Evolutionary conservation across 1,139 yeast genomes (phyloP), one percentile per base, ranked within the genome.

Genomic region (Scheffersomyces lignicola): DNA sequence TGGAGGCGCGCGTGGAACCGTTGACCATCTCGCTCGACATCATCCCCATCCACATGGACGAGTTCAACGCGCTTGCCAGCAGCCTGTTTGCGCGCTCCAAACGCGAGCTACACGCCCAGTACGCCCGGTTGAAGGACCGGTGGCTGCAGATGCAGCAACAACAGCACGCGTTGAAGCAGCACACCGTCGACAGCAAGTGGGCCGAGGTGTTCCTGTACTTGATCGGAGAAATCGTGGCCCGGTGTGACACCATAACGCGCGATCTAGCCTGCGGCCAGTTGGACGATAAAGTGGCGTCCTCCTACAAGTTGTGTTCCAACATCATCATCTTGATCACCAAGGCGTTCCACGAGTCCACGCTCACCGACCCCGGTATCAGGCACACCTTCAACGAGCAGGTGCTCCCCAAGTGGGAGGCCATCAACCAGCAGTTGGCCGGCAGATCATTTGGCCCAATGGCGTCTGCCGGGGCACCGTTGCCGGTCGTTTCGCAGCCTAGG

Each of bases 1-100:
- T 71, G 7, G 63, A 61, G 18, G 44, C 59, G 5, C 54, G 63
- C 21, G 45, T 78, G 9, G 63, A 62, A 22, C 87, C 87, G 0
- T 58, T 82, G 31, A 61, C 64, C 29, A 81, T 80, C 2, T 80
- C 90, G 13, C 49, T 83, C n/a, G 69, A 73, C 29, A 72, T 80
- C 37, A 62, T 83, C 4, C 85, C 86, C 0, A 48, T 62, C 11
- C 61, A 83, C 34, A 62, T 83, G 15, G 76, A 76, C 14, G 69
- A 65, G 33, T 74, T 69, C 50, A 58, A 51, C 35, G 52, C 49
- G 12, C 51, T 55, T 32, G 55, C 61, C 42, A 27, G 38, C 15
- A 34, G 36, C 6, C 25, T 36, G 3, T 54, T 52, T 44, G 72
- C 68, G n/a, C 58, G 57, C 2, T 62, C 63, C 3, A 49, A 60